Evolutionary conservation across 225 moss, liverwort and hornwort genomes (phyloP).

Genomic region (Thuidium tamariscinum): DNA sequence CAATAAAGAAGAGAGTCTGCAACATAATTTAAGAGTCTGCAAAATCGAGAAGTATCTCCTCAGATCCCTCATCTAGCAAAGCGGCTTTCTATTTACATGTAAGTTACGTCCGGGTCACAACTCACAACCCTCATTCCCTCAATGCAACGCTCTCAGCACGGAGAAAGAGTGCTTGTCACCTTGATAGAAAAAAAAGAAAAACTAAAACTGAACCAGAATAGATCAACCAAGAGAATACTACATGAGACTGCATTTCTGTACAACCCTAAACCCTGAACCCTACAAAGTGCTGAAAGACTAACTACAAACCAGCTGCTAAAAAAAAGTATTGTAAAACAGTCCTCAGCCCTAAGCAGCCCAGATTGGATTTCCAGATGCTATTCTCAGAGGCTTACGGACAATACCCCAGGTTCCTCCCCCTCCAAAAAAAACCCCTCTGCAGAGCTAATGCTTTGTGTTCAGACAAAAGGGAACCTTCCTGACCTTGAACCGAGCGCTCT

Average conservation of each 20-base stretch:
- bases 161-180: background rate
- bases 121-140: too few species aligned
- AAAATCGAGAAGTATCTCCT: constrained; percentile 11
- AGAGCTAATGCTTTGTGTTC: background rate
- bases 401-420: background rate
- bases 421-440: background rate
- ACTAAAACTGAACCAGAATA: background rate
- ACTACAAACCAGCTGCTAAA: background rate
- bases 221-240: background rate
- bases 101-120: constrained; percentile 3
- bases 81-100: constrained; percentile 10
- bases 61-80: background rate
- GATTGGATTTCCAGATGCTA: background rate
- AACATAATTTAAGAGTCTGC: background rate
- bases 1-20: background rate
- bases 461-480: background rate
- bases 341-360: background rate
- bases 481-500: background rate
- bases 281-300: background rate
- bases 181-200: background rate
- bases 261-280: background rate
- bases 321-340: background rate
- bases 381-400: background rate
- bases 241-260: constrained; percentile 2
- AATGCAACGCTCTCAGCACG: background rate